A percentile compares a stretch with the other conserved stretches of the same genome.
Evolutionary conservation across 2,329 filamentous ascomycete species (phyloP).

Genomic region (Cryphonectria naterciae): DNA sequence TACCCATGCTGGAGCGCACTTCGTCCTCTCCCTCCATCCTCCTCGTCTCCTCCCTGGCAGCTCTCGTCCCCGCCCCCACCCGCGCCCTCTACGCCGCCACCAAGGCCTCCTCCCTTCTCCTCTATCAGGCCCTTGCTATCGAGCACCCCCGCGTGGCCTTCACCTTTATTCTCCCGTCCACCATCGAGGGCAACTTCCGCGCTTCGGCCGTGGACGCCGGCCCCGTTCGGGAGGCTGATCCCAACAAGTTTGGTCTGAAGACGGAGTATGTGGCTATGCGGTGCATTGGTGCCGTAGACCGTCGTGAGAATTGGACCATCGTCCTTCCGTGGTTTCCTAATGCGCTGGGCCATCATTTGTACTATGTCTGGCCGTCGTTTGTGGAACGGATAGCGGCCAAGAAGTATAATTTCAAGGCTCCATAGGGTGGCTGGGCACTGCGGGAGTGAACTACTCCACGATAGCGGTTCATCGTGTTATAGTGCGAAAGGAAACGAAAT

Average conservation of each 20-base stretch:
- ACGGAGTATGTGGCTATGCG: slow-evolving; percentile 37
- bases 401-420: slow-evolving; percentile 37
- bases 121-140: slow-evolving; percentile 41
- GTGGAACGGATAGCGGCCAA: slow-evolving; percentile 37
- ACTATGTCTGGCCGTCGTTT: slow-evolving; percentile 38
- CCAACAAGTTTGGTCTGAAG: slow-evolving; percentile 39
- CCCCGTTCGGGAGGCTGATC: slow-evolving; percentile 32
- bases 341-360: slow-evolving; percentile 36
- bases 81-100: slow-evolving; percentile 40
- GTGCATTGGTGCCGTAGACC: slow-evolving; percentile 38
- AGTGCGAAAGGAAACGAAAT: slow-evolving; percentile 39
- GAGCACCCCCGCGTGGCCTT: slow-evolving; percentile 40
- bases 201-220: slow-evolving; percentile 40
- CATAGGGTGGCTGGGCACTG: background rate
- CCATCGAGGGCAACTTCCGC: slow-evolving; percentile 42
- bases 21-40: slow-evolving; percentile 31
- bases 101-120: slow-evolving; percentile 39
- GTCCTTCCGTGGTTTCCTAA: slow-evolving; percentile 40
- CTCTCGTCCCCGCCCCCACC: slow-evolving; percentile 40
- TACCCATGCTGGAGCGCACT: slow-evolving; percentile 38
- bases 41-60: slow-evolving; percentile 28
- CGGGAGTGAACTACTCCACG: background rate
- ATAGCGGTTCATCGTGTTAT: slow-evolving; percentile 36
- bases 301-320: slow-evolving; percentile 33
- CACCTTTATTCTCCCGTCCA: slow-evolving; percentile 38